Conservation (phyloP, 2,329 filamentous ascomycete genomes). For the Emericellopsis atlantica region DNA sequence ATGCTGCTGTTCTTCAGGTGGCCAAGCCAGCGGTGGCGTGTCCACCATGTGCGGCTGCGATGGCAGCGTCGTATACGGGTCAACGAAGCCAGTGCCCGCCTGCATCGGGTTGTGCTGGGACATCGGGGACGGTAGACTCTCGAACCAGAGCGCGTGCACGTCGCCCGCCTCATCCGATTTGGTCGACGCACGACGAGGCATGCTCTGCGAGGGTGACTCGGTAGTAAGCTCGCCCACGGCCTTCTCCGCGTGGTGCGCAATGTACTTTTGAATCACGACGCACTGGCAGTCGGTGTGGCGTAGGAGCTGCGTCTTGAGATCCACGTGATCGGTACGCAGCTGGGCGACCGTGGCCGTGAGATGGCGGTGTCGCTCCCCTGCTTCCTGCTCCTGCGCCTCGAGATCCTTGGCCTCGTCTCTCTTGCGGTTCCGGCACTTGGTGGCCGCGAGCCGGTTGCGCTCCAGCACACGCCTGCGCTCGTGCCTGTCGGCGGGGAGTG, state of each 20-base stretch:
- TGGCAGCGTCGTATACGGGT: not conserved
- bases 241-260: constrained; percentile 15
- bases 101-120: too few relatives aligned
- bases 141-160: not conserved
- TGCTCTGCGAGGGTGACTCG: not conserved
- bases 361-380: constrained; percentile 16
- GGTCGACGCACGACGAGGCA: too few relatives aligned
- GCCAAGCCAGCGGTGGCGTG: too few relatives aligned
- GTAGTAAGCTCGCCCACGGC: constrained; percentile 11
- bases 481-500: too few relatives aligned
- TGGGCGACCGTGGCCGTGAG: constrained; percentile 13
- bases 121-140: not conserved
- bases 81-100: too few relatives aligned
- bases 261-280: constrained; percentile 16
- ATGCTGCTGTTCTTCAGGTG: too few relatives aligned
- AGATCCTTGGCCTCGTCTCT: constrained; percentile 16
- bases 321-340: constrained; percentile 13
- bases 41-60: not conserved
- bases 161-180: not conserved
- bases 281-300: constrained; percentile 17
- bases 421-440: constrained; percentile 17
- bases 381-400: constrained; percentile 12
- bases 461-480: constrained; percentile 10
- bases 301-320: constrained; percentile 15
- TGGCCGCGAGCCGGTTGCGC: constrained; percentile 17